Evolutionary conservation across 129 eudicot genomes (phyloP).

Genomic region (Solidago caesia): DNA sequence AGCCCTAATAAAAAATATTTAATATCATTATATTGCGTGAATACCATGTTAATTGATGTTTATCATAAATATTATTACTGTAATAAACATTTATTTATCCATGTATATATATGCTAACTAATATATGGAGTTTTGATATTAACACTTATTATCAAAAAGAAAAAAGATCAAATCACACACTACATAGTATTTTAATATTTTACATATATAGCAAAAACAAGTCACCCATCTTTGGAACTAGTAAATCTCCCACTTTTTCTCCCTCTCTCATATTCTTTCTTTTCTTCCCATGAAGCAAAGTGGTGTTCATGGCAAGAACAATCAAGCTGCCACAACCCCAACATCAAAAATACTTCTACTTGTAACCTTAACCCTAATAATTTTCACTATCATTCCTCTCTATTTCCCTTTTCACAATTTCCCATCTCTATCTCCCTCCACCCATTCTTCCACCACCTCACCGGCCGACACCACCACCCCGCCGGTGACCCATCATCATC

Average conservation of each 20-base stretch:
- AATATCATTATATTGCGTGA: no score
- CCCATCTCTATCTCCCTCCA: constrained; percentile 23
- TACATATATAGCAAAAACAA: not conserved
- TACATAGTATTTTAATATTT: no score
- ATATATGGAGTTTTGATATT: no score
- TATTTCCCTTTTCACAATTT: constrained; percentile 34
- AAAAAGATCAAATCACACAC: no score
- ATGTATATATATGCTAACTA: no score
- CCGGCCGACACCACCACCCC: constrained; percentile 10
- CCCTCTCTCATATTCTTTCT: constrained; percentile 14
- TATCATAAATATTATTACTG: no score
- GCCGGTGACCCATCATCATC: constrained; percentile 5
- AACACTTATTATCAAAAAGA: no score
- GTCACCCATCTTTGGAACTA: constrained; percentile 3
- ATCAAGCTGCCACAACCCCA: constrained; percentile 16
- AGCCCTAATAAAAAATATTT: no score
- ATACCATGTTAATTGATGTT: no score
- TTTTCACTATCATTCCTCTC: constrained; percentile 33
- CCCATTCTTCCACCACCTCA: constrained; percentile 12
- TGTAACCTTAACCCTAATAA: constrained; percentile 37
- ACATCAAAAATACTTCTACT: constrained; percentile 29
- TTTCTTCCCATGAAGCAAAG: constrained; percentile 29
- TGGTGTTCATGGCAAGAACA: constrained; percentile 31
- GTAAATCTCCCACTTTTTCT: not conserved
- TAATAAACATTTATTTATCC: no score